Percentiles rank a stretch among this genome's conserved stretches.
These are phyloP conservation scores for Neodidymelliopsis sp. DNA, from an alignment of 2,329 filamentous ascomycete species.

Conservation along the genomic window DNA sequence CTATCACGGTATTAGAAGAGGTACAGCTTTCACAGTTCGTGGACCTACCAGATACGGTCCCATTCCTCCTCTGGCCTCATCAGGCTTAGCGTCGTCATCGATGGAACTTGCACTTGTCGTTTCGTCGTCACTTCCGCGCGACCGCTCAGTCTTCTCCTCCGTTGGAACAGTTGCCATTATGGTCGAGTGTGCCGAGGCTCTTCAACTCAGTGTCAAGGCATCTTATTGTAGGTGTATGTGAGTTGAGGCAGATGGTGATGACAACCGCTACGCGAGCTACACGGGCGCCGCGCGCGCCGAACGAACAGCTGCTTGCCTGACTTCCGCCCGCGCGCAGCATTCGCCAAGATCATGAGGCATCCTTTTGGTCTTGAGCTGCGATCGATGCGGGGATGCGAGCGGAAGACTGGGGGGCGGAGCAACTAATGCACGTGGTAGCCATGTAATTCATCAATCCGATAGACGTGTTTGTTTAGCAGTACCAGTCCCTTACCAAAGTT, in stretches of 20 bases:
- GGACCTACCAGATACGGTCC: constrained; percentile 35
- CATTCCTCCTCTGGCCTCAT: constrained; percentile 28
- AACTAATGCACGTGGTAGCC: background rate
- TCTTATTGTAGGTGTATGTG: background rate
- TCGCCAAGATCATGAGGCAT: background rate
- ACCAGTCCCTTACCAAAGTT: too few species aligned
- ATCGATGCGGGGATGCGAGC: background rate
- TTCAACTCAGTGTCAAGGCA: background rate
- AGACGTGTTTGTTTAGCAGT: too few species aligned
- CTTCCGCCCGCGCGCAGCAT: background rate
- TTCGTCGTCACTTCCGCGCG: constrained; percentile 13
- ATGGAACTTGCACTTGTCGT: constrained; percentile 3
- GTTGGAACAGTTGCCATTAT: constrained; percentile 15
- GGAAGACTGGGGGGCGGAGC: background rate
- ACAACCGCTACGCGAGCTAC: too few species aligned
- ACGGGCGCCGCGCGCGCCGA: background rate
- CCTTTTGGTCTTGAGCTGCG: background rate
- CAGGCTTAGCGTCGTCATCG: constrained; percentile 12
- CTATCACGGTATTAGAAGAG: constrained; percentile 27
- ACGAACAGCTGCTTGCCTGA: background rate
- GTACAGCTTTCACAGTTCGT: background rate
- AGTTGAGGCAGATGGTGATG: too few species aligned
- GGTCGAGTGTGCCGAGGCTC: background rate
- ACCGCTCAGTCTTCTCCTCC: constrained; percentile 12
- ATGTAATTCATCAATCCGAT: too few species aligned